Evolutionary conservation across 2,329 filamentous ascomycete genomes (phyloP).

Genomic region (Lecanoromycetidae sp.): DNA sequence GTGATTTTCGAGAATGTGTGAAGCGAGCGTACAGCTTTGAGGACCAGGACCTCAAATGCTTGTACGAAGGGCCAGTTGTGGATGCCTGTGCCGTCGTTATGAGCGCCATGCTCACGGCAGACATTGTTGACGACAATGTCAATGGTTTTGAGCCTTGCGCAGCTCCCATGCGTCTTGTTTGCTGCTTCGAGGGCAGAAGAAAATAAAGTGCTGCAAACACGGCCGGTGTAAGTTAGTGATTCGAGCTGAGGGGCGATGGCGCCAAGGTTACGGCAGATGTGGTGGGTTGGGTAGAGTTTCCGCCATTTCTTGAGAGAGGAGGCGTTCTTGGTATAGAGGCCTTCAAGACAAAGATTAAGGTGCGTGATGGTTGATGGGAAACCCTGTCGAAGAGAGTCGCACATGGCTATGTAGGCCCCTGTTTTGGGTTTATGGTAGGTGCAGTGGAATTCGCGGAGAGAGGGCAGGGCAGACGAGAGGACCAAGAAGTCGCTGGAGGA

Average conservation of each 20-base stretch:
- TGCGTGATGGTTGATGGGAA: conserved; percentile 48
- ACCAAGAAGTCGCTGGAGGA: conserved; percentile 49
- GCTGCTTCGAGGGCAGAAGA: conserved; percentile 42
- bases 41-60: conserved; percentile 56
- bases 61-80: conserved; percentile 60
- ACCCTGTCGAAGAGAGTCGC: conserved; percentile 44
- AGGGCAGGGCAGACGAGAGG: conserved; percentile 52
- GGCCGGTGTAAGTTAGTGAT: conserved; percentile 59
- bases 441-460: conserved; percentile 45
- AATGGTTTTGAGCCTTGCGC: conserved; percentile 46
- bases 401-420: conserved; percentile 60
- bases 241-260: conserved; percentile 50
- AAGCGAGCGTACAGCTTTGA: conserved; percentile 51
- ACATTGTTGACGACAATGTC: conserved; percentile 65
- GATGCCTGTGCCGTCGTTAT: conserved; percentile 57
- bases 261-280: conserved; percentile 55
- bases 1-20: conserved; percentile 47
- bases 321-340: conserved; percentile 55
- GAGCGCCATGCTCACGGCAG: conserved; percentile 42
- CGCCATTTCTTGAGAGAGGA: conserved; percentile 48
- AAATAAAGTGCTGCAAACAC: conserved; percentile 59
- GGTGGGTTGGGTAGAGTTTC: conserved; percentile 47
- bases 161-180: conserved; percentile 36
- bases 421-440: conserved; percentile 57
- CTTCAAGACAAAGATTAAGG: conserved; percentile 57